Evolutionary conservation across 805 yeast genomes (phyloP).

Genomic region (Lachancea lanzarotensis): DNA sequence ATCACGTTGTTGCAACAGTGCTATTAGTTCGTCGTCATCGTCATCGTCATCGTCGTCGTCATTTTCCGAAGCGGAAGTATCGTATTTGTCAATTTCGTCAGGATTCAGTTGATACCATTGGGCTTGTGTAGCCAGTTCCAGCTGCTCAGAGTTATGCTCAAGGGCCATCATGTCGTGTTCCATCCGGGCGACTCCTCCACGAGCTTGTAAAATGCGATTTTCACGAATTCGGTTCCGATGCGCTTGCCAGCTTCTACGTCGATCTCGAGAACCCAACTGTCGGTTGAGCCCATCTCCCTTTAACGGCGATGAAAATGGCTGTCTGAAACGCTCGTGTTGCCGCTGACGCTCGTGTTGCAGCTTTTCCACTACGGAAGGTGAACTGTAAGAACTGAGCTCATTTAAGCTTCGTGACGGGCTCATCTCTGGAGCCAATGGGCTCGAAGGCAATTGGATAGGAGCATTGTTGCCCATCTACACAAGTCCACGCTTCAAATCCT

Average conservation of each 20-base stretch:
- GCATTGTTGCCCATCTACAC: not conserved
- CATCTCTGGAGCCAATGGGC: not conserved
- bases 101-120: constrained; percentile 16
- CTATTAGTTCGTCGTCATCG: constrained; percentile 27
- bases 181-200: constrained; percentile 28
- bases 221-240: constrained; percentile 4
- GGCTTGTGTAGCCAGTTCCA: constrained; percentile 16
- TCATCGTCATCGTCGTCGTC: constrained; percentile 11
- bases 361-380: constrained; percentile 5
- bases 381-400: constrained; percentile 5
- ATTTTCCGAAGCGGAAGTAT: not conserved
- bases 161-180: constrained; percentile 24
- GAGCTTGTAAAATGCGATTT: constrained; percentile 3
- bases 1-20: constrained; percentile 5
- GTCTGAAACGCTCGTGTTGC: constrained; percentile 1
- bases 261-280: not conserved
- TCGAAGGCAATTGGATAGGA: not conserved
- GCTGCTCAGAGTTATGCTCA: constrained; percentile 16
- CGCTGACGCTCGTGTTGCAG: constrained; percentile 4
- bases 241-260: constrained; percentile 1
- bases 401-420: not conserved
- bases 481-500: too few relatives aligned
- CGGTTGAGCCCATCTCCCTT: not conserved
- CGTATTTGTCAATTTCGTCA: constrained; percentile 17
- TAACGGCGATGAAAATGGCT: constrained; percentile 7